phyloP scores from a whole-genome alignment of 2,329 filamentous ascomycete genomes.

The Sclerotinia glacialis region DNA sequence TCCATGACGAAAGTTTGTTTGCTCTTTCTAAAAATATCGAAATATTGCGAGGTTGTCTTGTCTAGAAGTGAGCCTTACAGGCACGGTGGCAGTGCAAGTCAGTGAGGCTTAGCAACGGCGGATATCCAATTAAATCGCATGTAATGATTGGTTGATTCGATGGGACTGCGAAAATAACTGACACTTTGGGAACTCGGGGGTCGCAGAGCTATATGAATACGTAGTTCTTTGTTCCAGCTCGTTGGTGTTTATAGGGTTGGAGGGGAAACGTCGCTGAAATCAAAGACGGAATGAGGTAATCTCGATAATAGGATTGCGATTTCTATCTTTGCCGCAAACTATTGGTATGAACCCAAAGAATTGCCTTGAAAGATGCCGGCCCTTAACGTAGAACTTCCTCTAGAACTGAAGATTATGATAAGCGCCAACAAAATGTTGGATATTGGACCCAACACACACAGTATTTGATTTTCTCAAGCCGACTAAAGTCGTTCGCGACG shows the following conservation, averaged over 20 bases:
- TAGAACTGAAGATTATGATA: neutral
- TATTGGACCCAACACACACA: neutral
- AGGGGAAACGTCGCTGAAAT: conserved; percentile 5
- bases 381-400: neutral
- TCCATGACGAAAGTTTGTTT: conserved; percentile 47
- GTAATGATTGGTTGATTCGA: conserved; percentile 13
- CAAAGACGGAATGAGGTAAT: conserved; percentile 22
- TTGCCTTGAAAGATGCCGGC: neutral
- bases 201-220: conserved; percentile 2
- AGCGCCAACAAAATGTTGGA: conserved; percentile 17
- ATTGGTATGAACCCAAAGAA: neutral
- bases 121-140: conserved; percentile 1
- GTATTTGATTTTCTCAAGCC: neutral
- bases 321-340: conserved; percentile 8
- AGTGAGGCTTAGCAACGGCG: conserved; percentile 17
- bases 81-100: conserved; percentile 24
- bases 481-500: neutral
- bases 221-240: conserved; percentile 15
- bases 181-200: neutral
- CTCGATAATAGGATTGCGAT: conserved; percentile 17
- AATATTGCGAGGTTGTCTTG: conserved; percentile 22
- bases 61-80: conserved; percentile 22
- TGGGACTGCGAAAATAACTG: neutral
- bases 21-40: conserved; percentile 39
- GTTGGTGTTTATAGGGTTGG: neutral